Conservation (phyloP, 202 grass and related monocot genomes). For the Digitaria exilis region DNA sequence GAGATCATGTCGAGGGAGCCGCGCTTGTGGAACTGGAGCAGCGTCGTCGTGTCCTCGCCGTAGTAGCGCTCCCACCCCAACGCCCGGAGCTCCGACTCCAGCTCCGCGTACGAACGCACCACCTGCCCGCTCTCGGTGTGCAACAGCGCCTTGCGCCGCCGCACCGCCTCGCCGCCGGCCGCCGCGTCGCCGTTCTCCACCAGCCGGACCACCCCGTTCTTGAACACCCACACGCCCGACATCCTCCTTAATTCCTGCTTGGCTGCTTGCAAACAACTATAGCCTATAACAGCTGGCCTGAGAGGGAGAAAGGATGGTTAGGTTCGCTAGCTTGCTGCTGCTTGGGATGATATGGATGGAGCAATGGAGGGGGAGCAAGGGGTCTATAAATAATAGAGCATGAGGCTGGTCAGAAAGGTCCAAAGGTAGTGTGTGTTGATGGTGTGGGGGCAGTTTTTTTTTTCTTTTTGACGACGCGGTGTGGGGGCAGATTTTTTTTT, state of each 20-base stretch:
- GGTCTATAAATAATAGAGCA: constrained; percentile 14
- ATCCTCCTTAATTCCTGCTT: neutral
- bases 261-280: neutral
- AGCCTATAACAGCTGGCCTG: no score
- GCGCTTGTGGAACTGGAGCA: constrained; percentile 74
- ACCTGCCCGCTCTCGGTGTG: constrained; percentile 62
- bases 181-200: constrained; percentile 52
- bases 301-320: neutral
- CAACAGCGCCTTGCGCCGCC: constrained; percentile 57
- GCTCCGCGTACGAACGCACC: constrained; percentile 59
- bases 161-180: constrained; percentile 19
- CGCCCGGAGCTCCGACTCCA: constrained; percentile 55
- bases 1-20: constrained; percentile 69
- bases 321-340: neutral
- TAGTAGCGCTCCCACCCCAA: constrained; percentile 82
- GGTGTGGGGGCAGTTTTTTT: constrained; percentile 30
- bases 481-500: no score
- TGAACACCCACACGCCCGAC: constrained; percentile 75
- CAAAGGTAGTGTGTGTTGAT: neutral
- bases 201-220: constrained; percentile 59
- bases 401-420: neutral
- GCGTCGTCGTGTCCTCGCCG: constrained; percentile 51
- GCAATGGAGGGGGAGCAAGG: neutral
- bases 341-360: constrained; percentile 6
- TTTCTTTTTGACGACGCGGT: no score